These are phyloP conservation scores for Bipolaris sorokiniana DNA, from an alignment of 2,329 filamentous ascomycete species.

Conservation along the genomic window DNA sequence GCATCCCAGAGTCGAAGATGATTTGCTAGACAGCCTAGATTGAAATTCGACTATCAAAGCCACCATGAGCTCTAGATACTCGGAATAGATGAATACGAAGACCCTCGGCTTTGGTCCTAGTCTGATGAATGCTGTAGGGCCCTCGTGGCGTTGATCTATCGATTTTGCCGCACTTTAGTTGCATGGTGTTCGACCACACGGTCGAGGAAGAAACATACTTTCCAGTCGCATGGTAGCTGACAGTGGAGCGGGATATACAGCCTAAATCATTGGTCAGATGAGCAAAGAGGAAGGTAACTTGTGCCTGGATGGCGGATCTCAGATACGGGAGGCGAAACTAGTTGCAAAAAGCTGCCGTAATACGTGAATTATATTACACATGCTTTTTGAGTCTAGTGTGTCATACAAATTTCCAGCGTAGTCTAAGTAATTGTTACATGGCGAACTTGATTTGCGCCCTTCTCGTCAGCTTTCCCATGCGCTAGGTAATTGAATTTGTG, in stretches of 20 bases:
- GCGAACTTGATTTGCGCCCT: not conserved
- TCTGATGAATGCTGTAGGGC: slow-evolving; percentile 9
- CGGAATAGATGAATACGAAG: slow-evolving; percentile 31
- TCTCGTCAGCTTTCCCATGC: not conserved
- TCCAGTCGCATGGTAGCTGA: slow-evolving; percentile 30
- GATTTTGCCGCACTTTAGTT: slow-evolving; percentile 18
- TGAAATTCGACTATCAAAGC: not conserved
- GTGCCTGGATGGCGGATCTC: slow-evolving; percentile 9
- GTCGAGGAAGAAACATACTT: not conserved
- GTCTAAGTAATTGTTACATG: not conserved
- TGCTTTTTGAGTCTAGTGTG: slow-evolving; percentile 14
- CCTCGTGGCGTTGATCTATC: not conserved
- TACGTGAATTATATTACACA: slow-evolving; percentile 32
- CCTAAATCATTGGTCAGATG: slow-evolving; percentile 24
- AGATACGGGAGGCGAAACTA: slow-evolving; percentile 27
- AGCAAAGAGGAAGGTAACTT: slow-evolving; percentile 9
- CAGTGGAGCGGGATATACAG: slow-evolving; percentile 9
- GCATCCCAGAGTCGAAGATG: not conserved
- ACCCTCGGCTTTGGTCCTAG: slow-evolving; percentile 3
- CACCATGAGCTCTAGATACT: not conserved
- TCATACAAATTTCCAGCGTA: slow-evolving; percentile 15
- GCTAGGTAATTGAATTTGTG: not conserved
- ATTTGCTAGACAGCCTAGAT: slow-evolving; percentile 12
- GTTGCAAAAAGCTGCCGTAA: slow-evolving; percentile 18
- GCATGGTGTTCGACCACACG: not conserved